These are phyloP conservation scores for Pelargonium australe DNA, from an alignment of 441 rosid species.

Conservation along the genomic window DNA sequence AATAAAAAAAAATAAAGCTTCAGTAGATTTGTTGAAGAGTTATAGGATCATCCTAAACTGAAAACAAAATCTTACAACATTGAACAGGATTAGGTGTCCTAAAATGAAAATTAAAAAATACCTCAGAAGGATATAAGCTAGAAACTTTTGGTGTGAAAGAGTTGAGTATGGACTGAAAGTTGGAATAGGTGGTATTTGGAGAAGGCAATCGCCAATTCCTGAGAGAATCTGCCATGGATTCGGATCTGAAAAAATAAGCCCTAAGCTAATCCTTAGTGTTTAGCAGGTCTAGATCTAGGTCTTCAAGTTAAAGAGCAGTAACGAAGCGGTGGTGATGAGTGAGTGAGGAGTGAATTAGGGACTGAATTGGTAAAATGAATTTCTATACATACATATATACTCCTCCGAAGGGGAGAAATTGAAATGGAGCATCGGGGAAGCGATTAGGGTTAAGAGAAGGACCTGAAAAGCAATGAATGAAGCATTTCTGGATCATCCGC, in stretches of 20 bases:
- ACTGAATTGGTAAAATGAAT: neutral
- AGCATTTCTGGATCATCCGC: slow-evolving; percentile 5
- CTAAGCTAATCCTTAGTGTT: neutral
- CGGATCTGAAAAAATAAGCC: neutral
- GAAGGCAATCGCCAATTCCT: slow-evolving; percentile 7
- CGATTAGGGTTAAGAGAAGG: slow-evolving; percentile 5
- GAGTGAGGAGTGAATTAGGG: neutral
- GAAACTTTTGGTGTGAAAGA: neutral
- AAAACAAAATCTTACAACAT: neutral
- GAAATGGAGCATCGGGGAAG: neutral
- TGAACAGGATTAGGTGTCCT: neutral
- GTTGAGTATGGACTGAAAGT: neutral
- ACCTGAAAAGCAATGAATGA: neutral
- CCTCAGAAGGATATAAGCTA: neutral
- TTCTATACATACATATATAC: neutral
- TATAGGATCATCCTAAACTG: neutral
- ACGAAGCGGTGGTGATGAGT: neutral
- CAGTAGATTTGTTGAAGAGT: too few relatives aligned
- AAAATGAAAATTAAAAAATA: neutral
- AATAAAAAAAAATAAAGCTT: neutral
- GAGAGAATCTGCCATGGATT: slow-evolving; percentile 1
- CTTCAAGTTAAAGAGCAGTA: neutral
- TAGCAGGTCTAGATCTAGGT: neutral
- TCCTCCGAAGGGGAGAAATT: too few relatives aligned
- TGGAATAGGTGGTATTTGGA: slow-evolving; percentile 7